Conservation (phyloP, 139 green algal genomes). For the Chlamydomonas sphaeroides region DNA sequence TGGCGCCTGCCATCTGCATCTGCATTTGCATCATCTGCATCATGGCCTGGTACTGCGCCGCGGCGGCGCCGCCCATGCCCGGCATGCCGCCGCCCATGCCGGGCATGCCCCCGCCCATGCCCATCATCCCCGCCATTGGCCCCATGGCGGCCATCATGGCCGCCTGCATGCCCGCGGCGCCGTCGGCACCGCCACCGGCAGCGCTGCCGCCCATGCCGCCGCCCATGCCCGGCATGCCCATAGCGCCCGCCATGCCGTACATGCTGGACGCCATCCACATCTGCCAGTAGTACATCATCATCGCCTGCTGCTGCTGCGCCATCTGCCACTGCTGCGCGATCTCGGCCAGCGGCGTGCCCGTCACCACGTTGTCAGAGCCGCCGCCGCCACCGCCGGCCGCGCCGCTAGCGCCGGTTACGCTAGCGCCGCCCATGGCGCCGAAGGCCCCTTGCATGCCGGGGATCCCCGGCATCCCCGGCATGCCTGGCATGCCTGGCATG, state of each 20-base stretch:
- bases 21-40: background rate
- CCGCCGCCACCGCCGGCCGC: background rate
- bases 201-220: background rate
- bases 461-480: too few relatives aligned
- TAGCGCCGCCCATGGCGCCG: background rate
- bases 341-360: slow-evolving; percentile 53
- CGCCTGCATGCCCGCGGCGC: background rate
- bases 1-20: background rate
- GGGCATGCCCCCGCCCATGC: background rate
- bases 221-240: background rate
- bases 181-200: too few relatives aligned
- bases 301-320: slow-evolving; percentile 49
- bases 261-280: slow-evolving; percentile 47
- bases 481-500: background rate
- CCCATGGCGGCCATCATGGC: background rate
- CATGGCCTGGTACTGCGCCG: background rate
- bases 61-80: background rate
- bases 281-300: slow-evolving; percentile 58
- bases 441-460: too few relatives aligned
- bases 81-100: slow-evolving; percentile 17
- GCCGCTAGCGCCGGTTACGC: background rate
- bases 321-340: slow-evolving; percentile 63
- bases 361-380: slow-evolving; percentile 27
- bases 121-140: background rate
- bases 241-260: slow-evolving; percentile 32